Evolutionary conservation across 2,329 filamentous ascomycete genomes (phyloP), one percentile per base, ranked within the genome.

Genomic region (Epichloe elymi): DNA sequence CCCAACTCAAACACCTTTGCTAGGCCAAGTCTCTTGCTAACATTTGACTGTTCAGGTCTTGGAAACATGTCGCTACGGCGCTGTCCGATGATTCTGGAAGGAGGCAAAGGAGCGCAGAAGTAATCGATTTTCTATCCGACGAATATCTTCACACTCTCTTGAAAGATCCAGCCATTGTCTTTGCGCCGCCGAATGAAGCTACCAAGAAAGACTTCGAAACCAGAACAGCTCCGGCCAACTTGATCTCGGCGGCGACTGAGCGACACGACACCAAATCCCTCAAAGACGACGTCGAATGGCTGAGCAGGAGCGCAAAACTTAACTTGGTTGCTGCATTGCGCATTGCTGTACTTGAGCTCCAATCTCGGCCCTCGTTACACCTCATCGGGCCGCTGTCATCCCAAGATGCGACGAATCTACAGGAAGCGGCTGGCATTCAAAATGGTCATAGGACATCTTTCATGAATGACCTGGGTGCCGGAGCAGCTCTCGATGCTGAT

Each of bases 181-280:
- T 91, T 65, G 70, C 78, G 52, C 66, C 76, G 60, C 74, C 56
- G 73, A 83, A 77, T 56, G 64, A 79, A 48, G 74, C 80, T 59
- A 78, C 85, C 33, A 86, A 83, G 66, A 74, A 78, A 57, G 77
- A 79, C 17, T 94, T 94, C 62, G 86, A 94, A 54, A 86, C 86
- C 19, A 89, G 84, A 67, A 95, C 87, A 1, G 86, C 89, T 20
- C 86, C 89, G 5, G 94, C 96, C 54, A 85, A 95, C 64, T 80
- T 89, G 46, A 80, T 87, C 1, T 81, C 85, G 17, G 79, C 79
- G 5, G 72, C 79, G 12, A 80, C 79, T 59, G 76, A 79, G 40
- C 78, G 79, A 51, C 87, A 85, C 63, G 80, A 90, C 61, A 74
- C 95, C 57, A 81, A 85, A 39, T 73, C 85, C 61, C 80, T 97